Conservation (phyloP, 352 stramenopile species). For the Globisporangium spinosum region DNA sequence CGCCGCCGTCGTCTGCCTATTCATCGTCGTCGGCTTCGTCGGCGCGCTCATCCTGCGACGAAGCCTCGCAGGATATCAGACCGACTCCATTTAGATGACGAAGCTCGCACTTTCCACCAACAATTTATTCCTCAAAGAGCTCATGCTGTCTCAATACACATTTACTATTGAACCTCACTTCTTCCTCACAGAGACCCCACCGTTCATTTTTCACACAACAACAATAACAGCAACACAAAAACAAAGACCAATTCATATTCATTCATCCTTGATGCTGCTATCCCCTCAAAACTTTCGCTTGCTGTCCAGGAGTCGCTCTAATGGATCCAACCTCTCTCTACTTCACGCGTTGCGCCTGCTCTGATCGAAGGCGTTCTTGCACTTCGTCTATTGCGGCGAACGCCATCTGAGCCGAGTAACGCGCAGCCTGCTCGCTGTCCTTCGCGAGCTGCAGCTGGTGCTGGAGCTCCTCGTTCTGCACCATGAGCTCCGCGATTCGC, state of each 20-base stretch:
- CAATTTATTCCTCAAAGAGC: neutral
- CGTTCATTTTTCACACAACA: neutral
- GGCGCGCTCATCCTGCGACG: constrained; percentile 66
- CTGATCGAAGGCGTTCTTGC: constrained; percentile 42
- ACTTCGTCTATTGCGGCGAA: constrained; percentile 63
- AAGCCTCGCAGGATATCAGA: constrained; percentile 79
- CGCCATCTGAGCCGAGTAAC: constrained; percentile 64
- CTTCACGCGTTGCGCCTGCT: constrained; percentile 30
- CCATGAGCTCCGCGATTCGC: constrained; percentile 18
- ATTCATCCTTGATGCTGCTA: constrained; percentile 18
- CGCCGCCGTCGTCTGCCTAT: constrained; percentile 64
- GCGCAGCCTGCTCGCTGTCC: constrained; percentile 67
- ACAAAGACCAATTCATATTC: constrained; percentile 21
- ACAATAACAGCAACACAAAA: neutral
- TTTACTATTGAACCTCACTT: neutral
- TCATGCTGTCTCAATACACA: neutral
- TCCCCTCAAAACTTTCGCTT: neutral
- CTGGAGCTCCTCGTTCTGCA: constrained; percentile 35
- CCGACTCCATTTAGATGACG: constrained; percentile 63
- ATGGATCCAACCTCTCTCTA: neutral
- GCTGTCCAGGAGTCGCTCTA: neutral
- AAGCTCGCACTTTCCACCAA: neutral
- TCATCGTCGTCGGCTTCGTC: constrained; percentile 68
- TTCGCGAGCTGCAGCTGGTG: constrained; percentile 41
- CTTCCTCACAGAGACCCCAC: neutral